Base-by-base conservation (phyloP, 2,329 filamentous ascomycete genomes). In the Fusarium staphyleae region DNA sequence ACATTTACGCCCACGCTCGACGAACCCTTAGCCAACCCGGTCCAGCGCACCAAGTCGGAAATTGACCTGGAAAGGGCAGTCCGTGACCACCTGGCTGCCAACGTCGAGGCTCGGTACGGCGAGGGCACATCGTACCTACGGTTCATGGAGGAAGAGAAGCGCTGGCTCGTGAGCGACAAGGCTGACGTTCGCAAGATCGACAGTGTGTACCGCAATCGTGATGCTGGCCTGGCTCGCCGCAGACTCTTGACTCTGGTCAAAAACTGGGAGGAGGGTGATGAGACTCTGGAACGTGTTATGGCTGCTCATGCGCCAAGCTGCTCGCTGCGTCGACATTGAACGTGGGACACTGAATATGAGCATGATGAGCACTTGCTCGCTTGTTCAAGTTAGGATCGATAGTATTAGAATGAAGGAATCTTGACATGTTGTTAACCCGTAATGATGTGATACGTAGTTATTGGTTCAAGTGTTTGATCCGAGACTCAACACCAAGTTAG, bases 121-220 rank as follows among this genome's bases (percentile, higher is more conserved):
- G 49, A 64, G 14, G 57, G 59, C 36, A 68, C 67, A 39, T 66
- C 66, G 11, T 75, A 73, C 48, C 33, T 32, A 4, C 50, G 53
- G 5, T 76, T 76, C 46, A 57, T 72, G 47, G 66, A 67, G 28
- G 69, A 74, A 35, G 74, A 77, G 56, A 70, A 69, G 39, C 69
- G 75, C 22, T 78, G 73, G 72, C 64, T 78, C 8, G 60, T 73
- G 34, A 77, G 68, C 49, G 73, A 78, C 58, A 69, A 66, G 24
- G 49, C 52, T 6, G 75, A 76, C 48, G 74, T 78, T 14, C 67
- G 75, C 33, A 73, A 76, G 52, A 76, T 77, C 40, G 75, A 78
- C 55, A 76, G 74, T 13, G 75, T 77, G 29, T 78, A 78, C 49
- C 72, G 75, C 11, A 78, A 77, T 45, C 68, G 73, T 9, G 74